A percentile compares a stretch with the other conserved stretches of the same genome.
These are phyloP conservation scores for Fraxinus velutina DNA, from an alignment of 305 asterid genomes.

Conservation along the genomic window DNA sequence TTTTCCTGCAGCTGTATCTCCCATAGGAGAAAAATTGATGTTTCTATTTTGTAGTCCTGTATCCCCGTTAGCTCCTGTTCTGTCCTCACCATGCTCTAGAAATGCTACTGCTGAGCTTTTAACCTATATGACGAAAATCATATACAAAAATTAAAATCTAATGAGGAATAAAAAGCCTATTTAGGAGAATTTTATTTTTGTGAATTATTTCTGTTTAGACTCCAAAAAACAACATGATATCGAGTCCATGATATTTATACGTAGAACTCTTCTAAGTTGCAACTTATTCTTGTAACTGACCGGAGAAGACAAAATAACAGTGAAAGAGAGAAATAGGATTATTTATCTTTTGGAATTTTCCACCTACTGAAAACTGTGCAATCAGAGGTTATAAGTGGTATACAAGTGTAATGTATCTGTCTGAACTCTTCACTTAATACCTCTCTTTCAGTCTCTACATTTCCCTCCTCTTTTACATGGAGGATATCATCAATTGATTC, in stretches of 20 bases:
- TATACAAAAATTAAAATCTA: slow-evolving; percentile 8
- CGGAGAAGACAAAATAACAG: not conserved
- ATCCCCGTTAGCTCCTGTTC: slow-evolving; percentile 21
- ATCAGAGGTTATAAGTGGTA: slow-evolving; percentile 2
- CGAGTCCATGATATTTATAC: not conserved
- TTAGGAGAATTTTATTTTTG: not conserved
- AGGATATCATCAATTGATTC: slow-evolving; percentile 25
- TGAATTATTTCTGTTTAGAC: not conserved
- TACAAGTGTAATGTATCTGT: slow-evolving; percentile 20
- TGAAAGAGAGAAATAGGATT: not conserved
- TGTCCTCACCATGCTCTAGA: slow-evolving; percentile 23
- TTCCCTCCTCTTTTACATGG: slow-evolving; percentile 25
- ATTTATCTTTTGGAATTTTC: slow-evolving; percentile 3
- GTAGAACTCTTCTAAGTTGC: not conserved
- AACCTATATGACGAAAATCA: slow-evolving; percentile 23
- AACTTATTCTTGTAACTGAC: not conserved
- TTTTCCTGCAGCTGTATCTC: slow-evolving; percentile 17
- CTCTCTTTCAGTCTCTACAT: slow-evolving; percentile 21
- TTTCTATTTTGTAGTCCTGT: slow-evolving; percentile 23
- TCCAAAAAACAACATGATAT: not conserved
- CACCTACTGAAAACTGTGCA: not conserved
- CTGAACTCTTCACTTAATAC: slow-evolving; percentile 36
- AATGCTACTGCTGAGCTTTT: slow-evolving; percentile 17
- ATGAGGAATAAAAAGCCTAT: not conserved
- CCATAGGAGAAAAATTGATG: slow-evolving; percentile 4